phyloP scores from a whole-genome alignment of 2,329 filamentous ascomycete genomes.

The Cercospora citrullina region DNA sequence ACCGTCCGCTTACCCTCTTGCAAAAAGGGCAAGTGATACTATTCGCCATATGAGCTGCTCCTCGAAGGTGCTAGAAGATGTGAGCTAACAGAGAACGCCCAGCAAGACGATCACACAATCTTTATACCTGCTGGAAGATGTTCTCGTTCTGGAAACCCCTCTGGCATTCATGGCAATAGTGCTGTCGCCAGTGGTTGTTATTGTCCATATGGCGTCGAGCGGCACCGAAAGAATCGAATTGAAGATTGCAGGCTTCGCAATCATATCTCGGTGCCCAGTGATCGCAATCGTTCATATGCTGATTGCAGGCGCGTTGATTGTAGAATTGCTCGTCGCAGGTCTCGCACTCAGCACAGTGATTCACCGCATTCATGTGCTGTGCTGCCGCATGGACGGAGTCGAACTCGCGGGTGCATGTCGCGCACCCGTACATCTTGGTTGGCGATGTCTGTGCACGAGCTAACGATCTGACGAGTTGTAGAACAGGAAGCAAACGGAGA shows the following conservation, averaged over 20 bases:
- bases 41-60: constrained; percentile 50
- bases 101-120: neutral
- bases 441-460: neutral
- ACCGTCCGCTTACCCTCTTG: constrained; percentile 23
- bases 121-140: constrained; percentile 30
- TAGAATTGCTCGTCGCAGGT: constrained; percentile 34
- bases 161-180: constrained; percentile 36
- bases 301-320: constrained; percentile 28
- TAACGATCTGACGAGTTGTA: neutral
- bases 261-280: constrained; percentile 32
- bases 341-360: constrained; percentile 35
- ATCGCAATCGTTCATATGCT: constrained; percentile 38
- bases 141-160: constrained; percentile 39
- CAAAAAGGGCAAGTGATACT: constrained; percentile 59
- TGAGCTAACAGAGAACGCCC: neutral
- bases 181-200: constrained; percentile 34
- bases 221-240: constrained; percentile 17
- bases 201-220: constrained; percentile 35
- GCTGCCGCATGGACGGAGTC: constrained; percentile 4
- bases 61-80: constrained; percentile 55
- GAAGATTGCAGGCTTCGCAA: constrained; percentile 38
- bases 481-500: neutral
- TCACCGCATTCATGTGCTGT: constrained; percentile 25
- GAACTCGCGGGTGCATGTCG: constrained; percentile 25
- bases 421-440: constrained; percentile 15